Evolutionary conservation across 73 alveolate genomes (phyloP), one percentile per base, ranked within the genome.

Genomic region (Stentor roeselii): DNA sequence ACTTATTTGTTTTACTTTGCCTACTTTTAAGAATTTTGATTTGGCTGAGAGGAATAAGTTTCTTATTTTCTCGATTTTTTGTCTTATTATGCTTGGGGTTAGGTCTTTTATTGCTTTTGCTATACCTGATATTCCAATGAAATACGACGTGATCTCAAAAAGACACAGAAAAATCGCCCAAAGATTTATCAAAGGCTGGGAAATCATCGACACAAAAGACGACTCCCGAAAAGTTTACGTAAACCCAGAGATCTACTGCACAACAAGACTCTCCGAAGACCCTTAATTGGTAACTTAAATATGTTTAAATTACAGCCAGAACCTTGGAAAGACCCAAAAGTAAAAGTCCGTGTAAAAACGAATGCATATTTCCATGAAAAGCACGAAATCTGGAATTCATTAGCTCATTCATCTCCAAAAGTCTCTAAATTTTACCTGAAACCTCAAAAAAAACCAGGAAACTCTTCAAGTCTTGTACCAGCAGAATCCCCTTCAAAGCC

Each of bases 301-400:
- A 50, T 50, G 67, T 50, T 50, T 50, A 50, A 67, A 27, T 34
- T 34, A 67, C 34, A 34, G 41, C 80, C 74, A 58, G 27, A 67
- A 67, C 80, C 80, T 21, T 67, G 80, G 80, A 32, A 67, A 67
- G 80, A 67, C 42, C 50, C 37, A 67, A n/a, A 67, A 67, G 34
- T 14, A 67, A 32, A 21, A 0, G 14, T 30, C 41, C 80, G 2
- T 27, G 42, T 34, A 21, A 67, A 67, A 67, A 30, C 80, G 11
- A 67, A n/a, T 30, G 80, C 27, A 0, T 67, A 67, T 2, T 67
- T 67, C 80, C 80, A 67, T 32, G 50, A 67, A 40, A 36, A 40
- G 27, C 15, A 67, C 34, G 80, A 34, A 34, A 67, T 67, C 27
- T 67, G 80, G 37, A 67, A 67, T 40, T 67, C 80, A 14, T 21